Evolutionary conservation across 495 filamentous ascomycete species (phyloP).

Genomic region (Aspergillus cavernicola): DNA sequence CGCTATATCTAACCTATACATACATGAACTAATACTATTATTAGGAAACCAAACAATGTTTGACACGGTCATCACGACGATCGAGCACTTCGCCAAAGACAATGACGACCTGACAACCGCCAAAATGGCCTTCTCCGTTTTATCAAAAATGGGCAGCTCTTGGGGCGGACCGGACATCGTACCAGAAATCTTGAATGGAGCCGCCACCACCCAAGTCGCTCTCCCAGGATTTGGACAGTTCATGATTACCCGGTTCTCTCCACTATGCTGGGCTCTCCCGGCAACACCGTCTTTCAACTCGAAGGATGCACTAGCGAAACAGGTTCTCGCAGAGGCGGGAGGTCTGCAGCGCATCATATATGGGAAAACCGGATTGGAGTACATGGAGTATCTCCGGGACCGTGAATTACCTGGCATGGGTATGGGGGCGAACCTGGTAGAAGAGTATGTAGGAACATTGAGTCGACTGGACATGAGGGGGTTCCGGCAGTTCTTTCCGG

Average conservation of each 20-base stretch:
- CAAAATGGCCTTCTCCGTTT: constrained; percentile 77
- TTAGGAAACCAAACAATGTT: constrained; percentile 81
- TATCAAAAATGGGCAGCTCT: constrained; percentile 69
- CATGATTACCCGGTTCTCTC: constrained; percentile 83
- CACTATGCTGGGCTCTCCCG: constrained; percentile 81
- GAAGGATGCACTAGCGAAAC: constrained; percentile 78
- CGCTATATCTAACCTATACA: neutral
- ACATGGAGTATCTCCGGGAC: constrained; percentile 52
- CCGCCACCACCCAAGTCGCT: constrained; percentile 38
- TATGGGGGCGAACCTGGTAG: constrained; percentile 47
- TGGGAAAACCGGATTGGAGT: constrained; percentile 70
- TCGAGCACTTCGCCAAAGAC: constrained; percentile 79
- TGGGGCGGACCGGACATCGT: constrained; percentile 84
- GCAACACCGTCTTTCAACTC: constrained; percentile 71
- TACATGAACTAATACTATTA: constrained; percentile 1
- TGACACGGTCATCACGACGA: constrained; percentile 75
- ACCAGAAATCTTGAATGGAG: constrained; percentile 46
- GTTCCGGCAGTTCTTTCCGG: constrained; percentile 54
- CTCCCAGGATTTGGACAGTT: constrained; percentile 92
- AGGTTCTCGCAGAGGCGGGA: constrained; percentile 81
- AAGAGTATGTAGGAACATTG: constrained; percentile 54
- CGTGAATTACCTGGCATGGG: constrained; percentile 52
- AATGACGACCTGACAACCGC: constrained; percentile 71
- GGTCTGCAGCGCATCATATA: constrained; percentile 82
- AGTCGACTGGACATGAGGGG: constrained; percentile 48